Conservation (phyloP, 345 rosid species). For the Geranium brycei region DNA sequence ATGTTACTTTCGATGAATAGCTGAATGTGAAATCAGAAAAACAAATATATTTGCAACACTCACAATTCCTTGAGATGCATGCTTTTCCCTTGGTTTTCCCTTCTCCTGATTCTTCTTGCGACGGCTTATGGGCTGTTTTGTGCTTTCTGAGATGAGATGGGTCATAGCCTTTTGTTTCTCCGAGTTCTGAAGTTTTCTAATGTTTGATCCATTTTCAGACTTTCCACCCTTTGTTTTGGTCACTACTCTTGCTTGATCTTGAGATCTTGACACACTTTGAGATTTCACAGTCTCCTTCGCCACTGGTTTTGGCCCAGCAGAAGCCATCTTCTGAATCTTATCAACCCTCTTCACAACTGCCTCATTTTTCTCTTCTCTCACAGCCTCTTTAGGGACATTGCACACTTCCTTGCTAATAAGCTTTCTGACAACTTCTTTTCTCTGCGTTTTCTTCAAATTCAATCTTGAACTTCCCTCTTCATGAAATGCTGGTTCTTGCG, state of each 20-base stretch:
- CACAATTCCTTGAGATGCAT: conserved; percentile 13
- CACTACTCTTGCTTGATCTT: conserved; percentile 28
- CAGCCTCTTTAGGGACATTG: not conserved
- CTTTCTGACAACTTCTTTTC: conserved; percentile 7
- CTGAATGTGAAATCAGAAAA: not conserved
- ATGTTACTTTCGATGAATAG: not conserved
- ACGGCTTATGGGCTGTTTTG: conserved; percentile 12
- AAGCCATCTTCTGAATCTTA: conserved; percentile 20
- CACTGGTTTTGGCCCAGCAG: conserved; percentile 16
- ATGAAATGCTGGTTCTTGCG: conserved; percentile 7
- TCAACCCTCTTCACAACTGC: conserved; percentile 17
- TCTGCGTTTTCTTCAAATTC: conserved; percentile 7
- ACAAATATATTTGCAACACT: conserved; percentile 9
- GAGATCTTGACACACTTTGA: conserved; percentile 21
- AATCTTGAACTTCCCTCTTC: conserved; percentile 12
- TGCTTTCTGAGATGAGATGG: conserved; percentile 17
- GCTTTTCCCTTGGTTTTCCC: conserved; percentile 17
- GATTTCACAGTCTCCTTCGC: conserved; percentile 24
- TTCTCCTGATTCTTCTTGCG: conserved; percentile 14
- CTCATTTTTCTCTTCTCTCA: conserved; percentile 12
- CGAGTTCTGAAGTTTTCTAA: conserved; percentile 12
- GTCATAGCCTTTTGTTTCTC: conserved; percentile 6
- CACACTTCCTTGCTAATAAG: not conserved
- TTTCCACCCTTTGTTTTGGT: conserved; percentile 20
- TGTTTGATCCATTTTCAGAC: conserved; percentile 19